These are phyloP conservation scores for Rhodosporidiobolus sp. DNA, from an alignment of 768 basidiomycete genomes.

Conservation along the genomic window DNA sequence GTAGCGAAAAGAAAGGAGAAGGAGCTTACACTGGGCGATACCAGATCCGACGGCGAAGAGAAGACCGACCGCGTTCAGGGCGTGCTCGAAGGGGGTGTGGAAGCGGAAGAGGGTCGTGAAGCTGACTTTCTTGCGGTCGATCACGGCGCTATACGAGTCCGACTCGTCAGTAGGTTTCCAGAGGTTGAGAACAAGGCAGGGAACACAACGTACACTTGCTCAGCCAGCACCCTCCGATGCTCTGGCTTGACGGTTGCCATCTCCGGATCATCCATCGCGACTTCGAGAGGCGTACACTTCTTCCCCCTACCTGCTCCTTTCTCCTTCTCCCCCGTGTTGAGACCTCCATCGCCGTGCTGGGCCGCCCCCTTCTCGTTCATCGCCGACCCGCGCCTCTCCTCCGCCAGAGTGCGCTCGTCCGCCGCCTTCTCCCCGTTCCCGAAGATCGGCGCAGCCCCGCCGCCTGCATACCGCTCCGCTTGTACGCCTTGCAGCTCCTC, in stretches of 20 bases:
- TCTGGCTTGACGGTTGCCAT: constrained; percentile 13
- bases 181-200: no score
- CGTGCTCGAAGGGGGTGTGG: constrained; percentile 66
- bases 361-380: no score
- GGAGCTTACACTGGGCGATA: constrained; percentile 61
- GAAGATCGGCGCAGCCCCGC: no score
- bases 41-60: constrained; percentile 70
- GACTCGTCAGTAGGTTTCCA: no score
- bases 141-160: not conserved
- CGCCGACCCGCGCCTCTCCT: no score
- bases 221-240: constrained; percentile 15
- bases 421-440: no score
- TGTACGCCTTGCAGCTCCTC: no score
- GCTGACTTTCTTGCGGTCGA: constrained; percentile 44
- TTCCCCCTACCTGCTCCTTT: no score
- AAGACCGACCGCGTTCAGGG: constrained; percentile 67
- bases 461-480: no score
- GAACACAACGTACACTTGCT: constrained; percentile 18
- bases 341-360: no score
- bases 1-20: not conserved
- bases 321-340: no score
- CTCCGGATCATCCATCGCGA: constrained; percentile 26
- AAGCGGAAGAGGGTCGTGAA: constrained; percentile 59
- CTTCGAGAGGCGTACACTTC: constrained; percentile 14
- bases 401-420: no score